Conservation (phyloP, 2,329 filamentous ascomycete genomes). For the Aspergillus quadrilineatus region DNA sequence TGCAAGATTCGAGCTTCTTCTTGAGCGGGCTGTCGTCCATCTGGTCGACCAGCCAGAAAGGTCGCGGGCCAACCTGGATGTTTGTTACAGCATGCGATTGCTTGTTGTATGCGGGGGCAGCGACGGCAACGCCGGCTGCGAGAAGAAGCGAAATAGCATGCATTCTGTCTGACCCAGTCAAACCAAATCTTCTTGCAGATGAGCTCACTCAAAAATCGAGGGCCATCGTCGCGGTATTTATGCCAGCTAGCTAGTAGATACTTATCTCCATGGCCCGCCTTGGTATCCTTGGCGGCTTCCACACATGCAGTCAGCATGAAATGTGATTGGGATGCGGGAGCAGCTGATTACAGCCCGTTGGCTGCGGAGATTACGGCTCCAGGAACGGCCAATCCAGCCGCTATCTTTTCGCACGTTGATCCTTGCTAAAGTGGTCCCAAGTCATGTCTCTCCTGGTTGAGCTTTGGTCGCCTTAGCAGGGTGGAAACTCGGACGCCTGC, state of each 20-base stretch:
- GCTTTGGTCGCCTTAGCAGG: background rate
- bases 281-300: background rate
- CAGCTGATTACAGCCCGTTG: background rate
- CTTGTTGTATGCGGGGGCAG: constrained; percentile 14
- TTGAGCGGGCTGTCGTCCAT: constrained; percentile 22
- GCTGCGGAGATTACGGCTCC: constrained; percentile 3
- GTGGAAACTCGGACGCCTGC: background rate
- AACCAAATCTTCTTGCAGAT: background rate
- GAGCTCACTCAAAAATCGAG: background rate
- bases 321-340: constrained; percentile 13
- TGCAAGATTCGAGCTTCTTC: constrained; percentile 16
- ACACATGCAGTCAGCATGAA: constrained; percentile 8
- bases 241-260: background rate
- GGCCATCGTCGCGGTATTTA: constrained; percentile 7
- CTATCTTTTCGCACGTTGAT: constrained; percentile 10
- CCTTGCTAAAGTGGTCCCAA: constrained; percentile 3
- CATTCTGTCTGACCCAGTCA: constrained; percentile 8
- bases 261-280: constrained; percentile 1
- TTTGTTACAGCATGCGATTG: constrained; percentile 13
- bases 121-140: constrained; percentile 14
- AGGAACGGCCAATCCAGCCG: constrained; percentile 10
- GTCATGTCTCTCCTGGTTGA: background rate
- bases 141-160: constrained; percentile 14
- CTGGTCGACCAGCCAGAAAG: constrained; percentile 21
- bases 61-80: constrained; percentile 23